phyloP scores from a whole-genome alignment of 208 protist genomes.

The Leishmania turanica region DNA sequence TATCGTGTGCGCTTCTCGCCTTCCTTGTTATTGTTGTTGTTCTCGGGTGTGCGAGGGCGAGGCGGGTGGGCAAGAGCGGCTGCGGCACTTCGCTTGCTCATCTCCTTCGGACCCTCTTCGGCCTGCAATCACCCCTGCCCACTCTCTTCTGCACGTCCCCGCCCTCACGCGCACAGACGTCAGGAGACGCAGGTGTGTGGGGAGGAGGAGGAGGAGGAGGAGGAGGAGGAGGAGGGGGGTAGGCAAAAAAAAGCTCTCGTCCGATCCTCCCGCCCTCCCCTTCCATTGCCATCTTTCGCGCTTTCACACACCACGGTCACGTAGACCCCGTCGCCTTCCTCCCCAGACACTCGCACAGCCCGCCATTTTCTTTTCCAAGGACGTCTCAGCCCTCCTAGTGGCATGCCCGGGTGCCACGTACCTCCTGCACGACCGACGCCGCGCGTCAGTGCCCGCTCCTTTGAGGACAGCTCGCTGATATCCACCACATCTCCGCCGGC shows the following conservation, averaged over 20 bases:
- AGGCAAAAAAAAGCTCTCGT: background rate
- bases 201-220: background rate
- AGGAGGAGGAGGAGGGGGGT: background rate
- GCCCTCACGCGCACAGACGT: background rate
- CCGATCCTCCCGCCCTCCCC: background rate
- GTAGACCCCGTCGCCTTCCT: background rate
- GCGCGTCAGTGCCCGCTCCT: background rate
- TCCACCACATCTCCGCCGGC: conserved; percentile 19
- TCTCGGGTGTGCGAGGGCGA: too few relatives aligned
- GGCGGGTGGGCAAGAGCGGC: background rate
- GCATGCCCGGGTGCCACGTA: background rate
- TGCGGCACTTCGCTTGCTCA: background rate
- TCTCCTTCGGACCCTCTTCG: background rate
- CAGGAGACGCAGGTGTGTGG: background rate
- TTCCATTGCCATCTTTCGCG: background rate
- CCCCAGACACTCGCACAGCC: background rate
- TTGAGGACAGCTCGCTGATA: background rate
- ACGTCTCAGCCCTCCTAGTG: background rate
- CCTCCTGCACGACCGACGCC: background rate
- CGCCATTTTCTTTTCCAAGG: background rate
- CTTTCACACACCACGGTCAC: background rate
- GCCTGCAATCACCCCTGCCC: background rate
- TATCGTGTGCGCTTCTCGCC: too few relatives aligned
- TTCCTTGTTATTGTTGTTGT: too few relatives aligned
- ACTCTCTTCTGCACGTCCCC: background rate